Base-by-base conservation (phyloP, 345 rosid genomes). In the Bruguiera sexangula region DNA sequence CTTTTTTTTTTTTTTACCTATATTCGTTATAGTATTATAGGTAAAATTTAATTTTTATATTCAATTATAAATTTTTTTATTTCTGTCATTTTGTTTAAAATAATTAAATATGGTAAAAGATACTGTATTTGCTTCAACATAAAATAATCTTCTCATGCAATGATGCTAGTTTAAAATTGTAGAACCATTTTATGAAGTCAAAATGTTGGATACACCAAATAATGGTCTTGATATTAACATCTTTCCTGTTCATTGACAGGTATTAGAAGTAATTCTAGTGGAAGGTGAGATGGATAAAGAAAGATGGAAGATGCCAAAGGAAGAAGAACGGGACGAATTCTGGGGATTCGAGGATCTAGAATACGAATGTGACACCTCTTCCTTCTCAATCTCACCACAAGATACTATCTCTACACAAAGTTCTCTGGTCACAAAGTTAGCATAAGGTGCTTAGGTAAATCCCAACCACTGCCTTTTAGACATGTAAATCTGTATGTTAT, bases 311-410 rank as follows among this genome's bases (percentile, higher is more conserved):
- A 87, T 89, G 92, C 85, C 90, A 8, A 85, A 82, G 75, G 92
- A 85, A 62, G 97, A 91, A 74, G 88, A 84, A 27, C 84, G 85
- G 21, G 89, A 85, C 74, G 93, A 89, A 59, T 83, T 92, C 66
- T 92, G 93, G 96, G 96, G 96, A 10, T 92, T 86, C 71, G 96
- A 92, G 81, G 99, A 95, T 76, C 82, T 95, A 37, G 99, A 89
- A 70, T 81, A 82, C 66, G 92, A 89, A 55, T 84, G 63, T 73
- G 82, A 81, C 73, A 62, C 51, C 69, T 75, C 67, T 59, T 86
- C 91, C 62, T 81, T 72, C 78, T 85, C 93, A 8, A 46, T 72
- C 69, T 89, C 97, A 50, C 93, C 86, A 6, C 85, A 80, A 61
- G 80, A 89, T 68, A 89, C 93, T 10, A 76, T 85, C 67, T 87